Percentiles rank a stretch among this genome's conserved stretches.
These are phyloP conservation scores for Astrothelium subdiscretum DNA, from an alignment of 495 filamentous ascomycete genomes.

Conservation along the genomic window DNA sequence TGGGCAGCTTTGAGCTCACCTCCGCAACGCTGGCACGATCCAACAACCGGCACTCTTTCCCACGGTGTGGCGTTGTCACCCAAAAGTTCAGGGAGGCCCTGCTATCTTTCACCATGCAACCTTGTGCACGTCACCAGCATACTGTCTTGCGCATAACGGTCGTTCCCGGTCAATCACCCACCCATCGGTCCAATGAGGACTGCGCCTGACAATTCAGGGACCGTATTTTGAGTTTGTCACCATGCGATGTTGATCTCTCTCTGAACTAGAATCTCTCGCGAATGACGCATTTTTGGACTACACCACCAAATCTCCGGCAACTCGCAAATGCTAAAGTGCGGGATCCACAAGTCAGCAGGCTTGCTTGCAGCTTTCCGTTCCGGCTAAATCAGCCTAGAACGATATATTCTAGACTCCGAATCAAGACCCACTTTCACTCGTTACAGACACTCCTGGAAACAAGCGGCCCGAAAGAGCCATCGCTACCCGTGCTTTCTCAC, in stretches of 20 bases:
- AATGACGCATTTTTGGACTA: background rate
- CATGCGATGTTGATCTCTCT: background rate
- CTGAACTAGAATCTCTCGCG: background rate
- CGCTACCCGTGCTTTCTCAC: background rate
- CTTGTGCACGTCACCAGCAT: background rate
- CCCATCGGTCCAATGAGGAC: background rate
- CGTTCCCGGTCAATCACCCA: background rate
- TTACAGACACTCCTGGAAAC: background rate
- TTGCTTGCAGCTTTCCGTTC: background rate
- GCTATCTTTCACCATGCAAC: background rate
- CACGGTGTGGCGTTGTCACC: too few species aligned
- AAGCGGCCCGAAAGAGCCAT: background rate
- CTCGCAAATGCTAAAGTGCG: background rate
- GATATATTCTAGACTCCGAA: background rate
- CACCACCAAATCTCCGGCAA: background rate
- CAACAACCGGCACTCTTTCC: background rate
- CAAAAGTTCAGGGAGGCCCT: background rate
- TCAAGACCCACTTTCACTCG: background rate
- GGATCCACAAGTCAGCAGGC: background rate
- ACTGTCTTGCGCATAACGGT: background rate
- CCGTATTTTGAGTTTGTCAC: background rate
- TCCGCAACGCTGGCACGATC: too few species aligned
- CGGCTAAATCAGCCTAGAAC: background rate
- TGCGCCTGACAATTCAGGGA: background rate
- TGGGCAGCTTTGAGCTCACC: too few species aligned